phyloP scores from a whole-genome alignment of 345 rosid species.

The Cardamine occulta region DNA sequence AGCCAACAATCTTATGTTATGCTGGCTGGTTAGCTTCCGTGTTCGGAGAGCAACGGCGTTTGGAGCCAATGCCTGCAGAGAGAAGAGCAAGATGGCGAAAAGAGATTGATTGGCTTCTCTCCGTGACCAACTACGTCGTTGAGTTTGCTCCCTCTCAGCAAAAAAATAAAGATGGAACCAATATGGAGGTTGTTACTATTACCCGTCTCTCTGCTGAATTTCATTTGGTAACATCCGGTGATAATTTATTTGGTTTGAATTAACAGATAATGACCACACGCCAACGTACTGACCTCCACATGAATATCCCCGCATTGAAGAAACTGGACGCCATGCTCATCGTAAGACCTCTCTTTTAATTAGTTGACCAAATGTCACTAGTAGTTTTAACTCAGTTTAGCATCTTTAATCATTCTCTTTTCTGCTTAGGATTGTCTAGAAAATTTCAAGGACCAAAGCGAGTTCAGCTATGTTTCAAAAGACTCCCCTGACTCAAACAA shows the following conservation, averaged over 20 bases:
- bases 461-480: constrained; percentile 74
- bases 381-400: not conserved
- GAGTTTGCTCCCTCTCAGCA: constrained; percentile 74
- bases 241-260: constrained; percentile 5
- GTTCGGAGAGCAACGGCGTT: constrained; percentile 53
- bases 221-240: not conserved
- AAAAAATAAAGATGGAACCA: constrained; percentile 56
- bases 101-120: constrained; percentile 73
- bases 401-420: not conserved
- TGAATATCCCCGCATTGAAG: constrained; percentile 83
- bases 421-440: constrained; percentile 76
- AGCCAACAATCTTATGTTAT: not conserved
- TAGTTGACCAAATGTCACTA: not conserved
- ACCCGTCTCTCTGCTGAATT: not conserved
- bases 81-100: constrained; percentile 66
- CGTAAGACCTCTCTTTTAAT: constrained; percentile 48
- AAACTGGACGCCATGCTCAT: constrained; percentile 88
- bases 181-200: constrained; percentile 64
- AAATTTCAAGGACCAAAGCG: constrained; percentile 75
- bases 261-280: constrained; percentile 73
- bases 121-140: constrained; percentile 64
- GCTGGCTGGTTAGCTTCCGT: constrained; percentile 46
- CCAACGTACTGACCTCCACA: constrained; percentile 75
- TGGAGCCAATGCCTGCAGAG: constrained; percentile 71
- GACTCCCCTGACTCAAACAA: constrained; percentile 68